phyloP scores from a whole-genome alignment of 495 filamentous ascomycete genomes.

The Penicillium crystallinum region DNA sequence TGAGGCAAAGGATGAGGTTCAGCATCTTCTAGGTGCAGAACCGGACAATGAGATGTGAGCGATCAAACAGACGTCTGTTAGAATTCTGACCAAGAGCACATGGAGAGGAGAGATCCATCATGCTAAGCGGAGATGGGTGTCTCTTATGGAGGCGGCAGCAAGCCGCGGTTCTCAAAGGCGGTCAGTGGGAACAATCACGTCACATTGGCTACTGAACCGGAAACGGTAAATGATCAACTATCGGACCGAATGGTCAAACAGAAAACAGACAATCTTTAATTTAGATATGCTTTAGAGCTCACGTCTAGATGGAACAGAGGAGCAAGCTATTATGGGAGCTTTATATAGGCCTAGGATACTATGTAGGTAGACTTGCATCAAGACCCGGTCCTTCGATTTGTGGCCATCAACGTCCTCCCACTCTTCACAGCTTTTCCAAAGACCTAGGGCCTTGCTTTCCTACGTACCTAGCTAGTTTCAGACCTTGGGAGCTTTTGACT shows the following conservation, averaged over 20 bases:
- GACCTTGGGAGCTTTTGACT: no score
- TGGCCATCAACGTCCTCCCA: no score
- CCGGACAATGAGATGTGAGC: not conserved
- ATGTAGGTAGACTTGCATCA: no score
- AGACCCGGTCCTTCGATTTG: no score
- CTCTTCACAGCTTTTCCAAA: no score
- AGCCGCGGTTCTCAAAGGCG: slow-evolving; percentile 11
- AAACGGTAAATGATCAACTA: not conserved
- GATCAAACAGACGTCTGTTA: not conserved
- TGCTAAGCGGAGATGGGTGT: slow-evolving; percentile 3
- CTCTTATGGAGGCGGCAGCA: not conserved
- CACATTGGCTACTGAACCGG: not conserved
- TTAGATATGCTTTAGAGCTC: no score
- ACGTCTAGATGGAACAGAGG: no score
- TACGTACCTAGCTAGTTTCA: no score
- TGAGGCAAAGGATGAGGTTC: not conserved
- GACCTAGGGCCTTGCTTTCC: no score
- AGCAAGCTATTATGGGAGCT: no score
- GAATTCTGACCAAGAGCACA: not conserved
- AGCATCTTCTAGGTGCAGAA: slow-evolving; percentile 5
- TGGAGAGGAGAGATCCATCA: not conserved
- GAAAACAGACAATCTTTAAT: not conserved
- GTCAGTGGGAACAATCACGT: slow-evolving; percentile 3
- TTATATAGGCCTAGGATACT: no score
- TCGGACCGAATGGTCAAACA: no score